Conservation (phyloP, 208 protist genomes). For the Leishmania amazonensis region DNA sequence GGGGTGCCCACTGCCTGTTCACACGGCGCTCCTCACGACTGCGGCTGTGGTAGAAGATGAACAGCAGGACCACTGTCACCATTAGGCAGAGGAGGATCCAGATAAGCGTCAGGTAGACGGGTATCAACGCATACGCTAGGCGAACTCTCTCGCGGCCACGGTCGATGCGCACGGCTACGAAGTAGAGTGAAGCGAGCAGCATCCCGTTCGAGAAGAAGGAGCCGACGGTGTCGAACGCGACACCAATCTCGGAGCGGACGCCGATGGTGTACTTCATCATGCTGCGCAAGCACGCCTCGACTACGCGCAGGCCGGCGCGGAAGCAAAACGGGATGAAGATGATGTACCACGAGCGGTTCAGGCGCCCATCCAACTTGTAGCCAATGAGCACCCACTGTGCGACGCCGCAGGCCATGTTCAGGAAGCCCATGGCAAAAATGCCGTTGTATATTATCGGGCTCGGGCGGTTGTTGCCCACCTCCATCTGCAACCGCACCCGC, state of each 20-base stretch:
- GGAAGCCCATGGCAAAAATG: slow-evolving; percentile 73
- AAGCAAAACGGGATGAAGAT: slow-evolving; percentile 76
- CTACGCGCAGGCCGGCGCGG: slow-evolving; percentile 62
- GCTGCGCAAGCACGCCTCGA: slow-evolving; percentile 77
- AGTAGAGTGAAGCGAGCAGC: slow-evolving; percentile 78
- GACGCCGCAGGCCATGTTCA: slow-evolving; percentile 65
- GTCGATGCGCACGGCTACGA: slow-evolving; percentile 75
- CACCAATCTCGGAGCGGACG: slow-evolving; percentile 50
- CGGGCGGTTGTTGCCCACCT: slow-evolving; percentile 61
- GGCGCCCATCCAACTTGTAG: slow-evolving; percentile 56
- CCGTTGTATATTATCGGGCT: slow-evolving; percentile 64
- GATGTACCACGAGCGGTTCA: slow-evolving; percentile 74
- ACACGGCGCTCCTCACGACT: slow-evolving; percentile 39
- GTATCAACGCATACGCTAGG: slow-evolving; percentile 62
- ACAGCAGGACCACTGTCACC: slow-evolving; percentile 66
- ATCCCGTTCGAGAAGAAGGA: slow-evolving; percentile 87
- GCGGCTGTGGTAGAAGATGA: slow-evolving; percentile 29
- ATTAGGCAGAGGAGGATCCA: slow-evolving; percentile 75
- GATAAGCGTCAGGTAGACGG: slow-evolving; percentile 68
- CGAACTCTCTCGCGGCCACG: slow-evolving; percentile 42
- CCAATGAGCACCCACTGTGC: slow-evolving; percentile 83
- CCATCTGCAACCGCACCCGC: slow-evolving; percentile 68
- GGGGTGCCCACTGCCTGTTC: slow-evolving; percentile 52
- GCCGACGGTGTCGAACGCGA: slow-evolving; percentile 82
- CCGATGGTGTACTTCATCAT: slow-evolving; percentile 75